These are phyloP conservation scores for Puccinia brachypodii DNA, from an alignment of 1,284 basidiomycete species.

Conservation along the genomic window DNA sequence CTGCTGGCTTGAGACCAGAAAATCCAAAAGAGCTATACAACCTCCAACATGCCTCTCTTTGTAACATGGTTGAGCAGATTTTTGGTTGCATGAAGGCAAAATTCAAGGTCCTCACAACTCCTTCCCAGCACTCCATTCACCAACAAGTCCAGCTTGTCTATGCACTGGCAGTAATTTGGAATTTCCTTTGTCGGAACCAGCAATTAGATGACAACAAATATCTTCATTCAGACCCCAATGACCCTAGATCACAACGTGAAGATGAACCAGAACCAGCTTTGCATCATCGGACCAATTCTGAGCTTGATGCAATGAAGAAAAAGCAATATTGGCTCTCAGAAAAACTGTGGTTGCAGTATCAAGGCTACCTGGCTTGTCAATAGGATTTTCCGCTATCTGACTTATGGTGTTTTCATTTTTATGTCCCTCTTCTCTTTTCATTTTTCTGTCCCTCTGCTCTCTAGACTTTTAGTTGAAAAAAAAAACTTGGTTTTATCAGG, in stretches of 20 bases:
- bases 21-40: constrained; percentile 2
- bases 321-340: neutral
- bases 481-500: too few species aligned
- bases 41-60: neutral
- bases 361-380: neutral
- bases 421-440: too few species aligned
- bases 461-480: too few species aligned
- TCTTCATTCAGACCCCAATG: neutral
- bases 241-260: neutral
- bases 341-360: neutral
- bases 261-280: neutral
- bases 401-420: too few species aligned
- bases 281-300: neutral
- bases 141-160: neutral
- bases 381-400: too few species aligned
- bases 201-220: neutral
- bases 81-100: neutral
- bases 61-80: neutral
- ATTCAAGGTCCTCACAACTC: neutral
- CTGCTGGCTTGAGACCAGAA: neutral
- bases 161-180: neutral
- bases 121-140: neutral
- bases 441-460: too few species aligned
- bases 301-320: neutral
- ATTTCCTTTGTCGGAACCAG: neutral